Conservation (phyloP, 2,329 filamentous ascomycete genomes). For the Beauveria caledonica region DNA sequence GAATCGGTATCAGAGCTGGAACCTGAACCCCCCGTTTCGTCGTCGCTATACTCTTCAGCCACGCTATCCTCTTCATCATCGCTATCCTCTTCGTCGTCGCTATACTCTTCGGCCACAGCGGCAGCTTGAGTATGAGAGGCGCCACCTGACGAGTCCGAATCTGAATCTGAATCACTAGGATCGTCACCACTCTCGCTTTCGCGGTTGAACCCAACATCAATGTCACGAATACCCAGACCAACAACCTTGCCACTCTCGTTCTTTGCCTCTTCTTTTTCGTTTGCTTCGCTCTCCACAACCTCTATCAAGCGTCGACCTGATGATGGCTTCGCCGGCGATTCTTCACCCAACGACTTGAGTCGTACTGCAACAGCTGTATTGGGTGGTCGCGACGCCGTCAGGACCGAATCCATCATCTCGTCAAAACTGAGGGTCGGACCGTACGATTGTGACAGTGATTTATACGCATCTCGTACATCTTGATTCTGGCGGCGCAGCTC, state of each 20-base stretch:
- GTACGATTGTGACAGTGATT: slow-evolving; percentile 24
- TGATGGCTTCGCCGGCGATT: background rate
- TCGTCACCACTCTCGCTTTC: background rate
- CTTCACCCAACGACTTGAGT: background rate
- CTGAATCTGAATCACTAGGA: background rate
- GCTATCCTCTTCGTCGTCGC: background rate
- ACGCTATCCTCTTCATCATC: too few relatives aligned
- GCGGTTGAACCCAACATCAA: background rate
- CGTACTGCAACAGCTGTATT: background rate
- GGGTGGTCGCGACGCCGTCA: slow-evolving; percentile 14
- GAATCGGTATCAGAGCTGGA: slow-evolving; percentile 15
- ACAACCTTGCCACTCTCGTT: background rate
- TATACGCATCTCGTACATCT: slow-evolving; percentile 31
- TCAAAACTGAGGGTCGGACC: slow-evolving; percentile 26
- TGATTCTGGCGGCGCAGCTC: slow-evolving; percentile 26
- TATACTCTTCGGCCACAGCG: background rate
- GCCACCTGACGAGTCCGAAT: slow-evolving; percentile 7
- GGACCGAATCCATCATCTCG: slow-evolving; percentile 23
- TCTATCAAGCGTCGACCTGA: slow-evolving; percentile 12
- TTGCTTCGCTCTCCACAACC: slow-evolving; percentile 11
- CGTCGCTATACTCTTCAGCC: background rate
- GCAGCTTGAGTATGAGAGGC: background rate
- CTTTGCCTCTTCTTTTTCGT: background rate
- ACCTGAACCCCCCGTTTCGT: background rate
- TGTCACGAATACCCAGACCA: background rate